Base-by-base conservation (phyloP, 768 basidiomycete genomes). In the Tricholoma flavovirens region DNA sequence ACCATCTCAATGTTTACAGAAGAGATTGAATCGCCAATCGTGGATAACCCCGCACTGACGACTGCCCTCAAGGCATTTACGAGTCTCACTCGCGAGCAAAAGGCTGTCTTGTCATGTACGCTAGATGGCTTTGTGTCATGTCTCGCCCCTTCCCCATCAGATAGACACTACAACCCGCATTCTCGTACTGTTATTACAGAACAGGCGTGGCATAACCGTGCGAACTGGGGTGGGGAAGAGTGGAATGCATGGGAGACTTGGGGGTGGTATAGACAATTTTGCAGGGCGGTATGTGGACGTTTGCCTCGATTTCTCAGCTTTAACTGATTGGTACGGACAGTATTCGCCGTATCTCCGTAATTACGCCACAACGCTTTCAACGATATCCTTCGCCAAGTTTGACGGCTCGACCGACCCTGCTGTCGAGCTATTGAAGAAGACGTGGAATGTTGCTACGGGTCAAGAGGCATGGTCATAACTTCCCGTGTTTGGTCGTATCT, bases 181-280 rank as follows among this genome's bases (percentile, higher is more conserved):
- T 73, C 83, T 1, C 73, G 77, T 17, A 74, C 73, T 21, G 82
- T 91, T 35, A 79, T 93, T 26, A 77, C 77, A 3, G 83, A 84
- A 61, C 73, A 78, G 4, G 80, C 83, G 0, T 93, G 91, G 92
- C 76, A 83, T 32, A 81, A 81, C 42, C 85, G 89, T 21, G 76
- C 74, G 1, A 78, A 73, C 29, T 93, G 90, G 90, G 77, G 76
- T 19, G 77, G 81, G 35, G 81, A 83, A 24, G 86, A 88, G 54
- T 95, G 93, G 93, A 80, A 81, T 64, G 76, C 81, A 1, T 93
- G 90, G 91, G 86, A 90, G 72, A 89, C 86, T 0, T 93, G 90
- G 87, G 86, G 88, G 2, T 95, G 93, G 93, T 94, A 89, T 62
- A 77, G 88, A 57, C 90, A 96, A 62, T 94, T 93, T 73, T 90